Percentiles rank a stretch among this genome's conserved stretches.
Evolutionary conservation across 1,284 basidiomycete genomes (phyloP).

Genomic region (Cryptococcus hybrid): DNA sequence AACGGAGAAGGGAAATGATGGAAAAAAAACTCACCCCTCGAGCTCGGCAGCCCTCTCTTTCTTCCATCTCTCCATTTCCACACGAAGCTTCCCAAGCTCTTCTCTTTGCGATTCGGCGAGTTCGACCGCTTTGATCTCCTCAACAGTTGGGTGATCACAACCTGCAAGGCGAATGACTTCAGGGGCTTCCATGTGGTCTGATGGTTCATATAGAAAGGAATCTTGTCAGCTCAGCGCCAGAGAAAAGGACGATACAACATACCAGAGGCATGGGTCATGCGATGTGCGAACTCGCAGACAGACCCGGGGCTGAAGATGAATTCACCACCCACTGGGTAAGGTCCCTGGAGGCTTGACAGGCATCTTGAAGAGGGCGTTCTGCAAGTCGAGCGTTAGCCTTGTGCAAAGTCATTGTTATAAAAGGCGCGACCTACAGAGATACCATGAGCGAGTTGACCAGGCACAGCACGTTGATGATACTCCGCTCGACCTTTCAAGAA

Average conservation of each 20-base stretch:
- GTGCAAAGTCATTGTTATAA: not conserved
- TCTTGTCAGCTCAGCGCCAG: not conserved
- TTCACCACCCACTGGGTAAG: conserved; percentile 48
- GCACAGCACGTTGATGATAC: conserved; percentile 39
- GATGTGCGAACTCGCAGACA: conserved; percentile 47
- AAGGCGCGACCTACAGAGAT: conserved; percentile 24
- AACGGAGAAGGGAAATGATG: not conserved
- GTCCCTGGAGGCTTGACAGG: conserved; percentile 31
- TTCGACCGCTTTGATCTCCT: conserved; percentile 18
- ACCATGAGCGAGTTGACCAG: conserved; percentile 34
- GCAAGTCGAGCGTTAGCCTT: not conserved
- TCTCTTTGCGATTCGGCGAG: conserved; percentile 24
- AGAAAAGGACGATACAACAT: conserved; percentile 7
- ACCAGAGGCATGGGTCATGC: conserved; percentile 48
- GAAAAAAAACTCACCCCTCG: conserved; percentile 25
- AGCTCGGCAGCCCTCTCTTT: conserved; percentile 25
- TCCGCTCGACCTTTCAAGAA: conserved; percentile 34
- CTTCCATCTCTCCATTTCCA: conserved; percentile 22
- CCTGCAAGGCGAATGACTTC: conserved; percentile 39
- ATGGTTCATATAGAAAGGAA: too few relatives aligned
- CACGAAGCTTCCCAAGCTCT: conserved; percentile 18
- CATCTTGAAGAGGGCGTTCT: conserved; percentile 43
- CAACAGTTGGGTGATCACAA: conserved; percentile 21
- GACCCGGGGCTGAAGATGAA: conserved; percentile 40
- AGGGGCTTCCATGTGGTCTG: conserved; percentile 49